phyloP scores from a whole-genome alignment of 306 rosid species.

The Inga laurina region DNA sequence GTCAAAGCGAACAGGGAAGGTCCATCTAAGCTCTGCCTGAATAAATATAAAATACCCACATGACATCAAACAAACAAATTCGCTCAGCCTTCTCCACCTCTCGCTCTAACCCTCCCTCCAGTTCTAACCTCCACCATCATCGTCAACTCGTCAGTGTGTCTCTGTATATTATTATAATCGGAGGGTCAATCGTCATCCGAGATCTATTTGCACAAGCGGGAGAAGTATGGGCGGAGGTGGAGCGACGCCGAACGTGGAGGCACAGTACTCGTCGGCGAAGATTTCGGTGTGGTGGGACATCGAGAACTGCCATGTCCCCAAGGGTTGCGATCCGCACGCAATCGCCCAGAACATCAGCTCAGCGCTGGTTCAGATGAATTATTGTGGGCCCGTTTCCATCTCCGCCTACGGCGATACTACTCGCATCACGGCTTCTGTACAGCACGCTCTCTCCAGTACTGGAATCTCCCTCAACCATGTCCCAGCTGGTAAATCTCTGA shows the following conservation, averaged over 20 bases:
- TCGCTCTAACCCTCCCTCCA: background rate
- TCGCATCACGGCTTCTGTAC: constrained; percentile 57
- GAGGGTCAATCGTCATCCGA: background rate
- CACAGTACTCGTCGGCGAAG: constrained; percentile 59
- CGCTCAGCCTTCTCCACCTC: background rate
- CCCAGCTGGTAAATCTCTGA: constrained; percentile 13
- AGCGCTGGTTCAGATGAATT: constrained; percentile 56
- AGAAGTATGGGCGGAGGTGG: constrained; percentile 23
- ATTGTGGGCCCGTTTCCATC: constrained; percentile 67
- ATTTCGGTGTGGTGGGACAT: constrained; percentile 82
- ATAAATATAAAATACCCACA: background rate
- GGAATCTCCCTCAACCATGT: constrained; percentile 49
- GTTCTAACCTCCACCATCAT: background rate
- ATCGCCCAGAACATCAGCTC: constrained; percentile 75
- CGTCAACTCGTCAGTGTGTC: background rate
- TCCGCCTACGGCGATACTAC: constrained; percentile 71
- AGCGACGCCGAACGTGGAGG: constrained; percentile 44
- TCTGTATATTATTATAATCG: background rate
- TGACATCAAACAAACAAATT: background rate
- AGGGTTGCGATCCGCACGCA: constrained; percentile 53
- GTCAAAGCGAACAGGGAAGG: background rate
- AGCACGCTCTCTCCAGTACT: constrained; percentile 70
- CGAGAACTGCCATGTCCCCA: constrained; percentile 74
- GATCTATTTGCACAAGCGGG: background rate
- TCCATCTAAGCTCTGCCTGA: background rate